phyloP scores from a whole-genome alignment of 192 early-diverging fungal species.

The Kappamyces sp. region DNA sequence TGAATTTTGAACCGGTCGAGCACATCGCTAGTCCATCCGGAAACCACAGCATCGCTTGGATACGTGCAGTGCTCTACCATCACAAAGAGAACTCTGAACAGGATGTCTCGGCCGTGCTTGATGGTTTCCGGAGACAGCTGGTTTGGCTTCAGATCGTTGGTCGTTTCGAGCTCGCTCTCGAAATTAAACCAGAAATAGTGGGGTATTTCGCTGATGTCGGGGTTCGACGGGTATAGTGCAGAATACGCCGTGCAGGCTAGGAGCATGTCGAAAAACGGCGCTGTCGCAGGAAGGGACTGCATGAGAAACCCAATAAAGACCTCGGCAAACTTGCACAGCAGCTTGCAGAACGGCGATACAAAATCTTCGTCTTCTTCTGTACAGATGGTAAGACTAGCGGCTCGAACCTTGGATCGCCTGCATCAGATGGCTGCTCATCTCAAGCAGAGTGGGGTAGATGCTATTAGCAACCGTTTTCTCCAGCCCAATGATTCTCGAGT shows the following conservation, averaged over 20 bases:
- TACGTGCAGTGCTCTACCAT: constrained; percentile 4
- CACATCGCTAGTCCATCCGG: constrained; percentile 2
- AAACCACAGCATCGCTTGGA: constrained; percentile 7
- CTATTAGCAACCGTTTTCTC: constrained; percentile 8
- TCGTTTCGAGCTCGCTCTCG: constrained; percentile 9
- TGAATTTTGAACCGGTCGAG: neutral
- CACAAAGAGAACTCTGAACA: neutral
- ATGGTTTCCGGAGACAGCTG: neutral
- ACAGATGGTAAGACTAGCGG: neutral
- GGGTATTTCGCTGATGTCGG: constrained; percentile 12
- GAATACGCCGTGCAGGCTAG: neutral
- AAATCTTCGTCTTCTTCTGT: constrained; percentile 18
- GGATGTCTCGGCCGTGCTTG: constrained; percentile 5
- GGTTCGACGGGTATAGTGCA: constrained; percentile 5
- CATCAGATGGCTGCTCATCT: neutral
- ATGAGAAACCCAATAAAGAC: constrained; percentile 5
- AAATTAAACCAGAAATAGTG: constrained; percentile 16
- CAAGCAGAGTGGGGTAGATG: neutral
- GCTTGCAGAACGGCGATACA: neutral
- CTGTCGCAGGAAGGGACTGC: neutral
- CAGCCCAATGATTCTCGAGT: constrained; percentile 7
- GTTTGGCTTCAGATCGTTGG: neutral
- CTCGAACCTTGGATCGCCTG: neutral
- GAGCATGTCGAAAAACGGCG: constrained; percentile 11
- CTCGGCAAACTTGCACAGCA: constrained; percentile 11